Percentiles rank a stretch among this genome's conserved stretches.
phyloP scores from a whole-genome alignment of 2,329 filamentous ascomycete genomes.

The Trichoderma semiorbis region DNA sequence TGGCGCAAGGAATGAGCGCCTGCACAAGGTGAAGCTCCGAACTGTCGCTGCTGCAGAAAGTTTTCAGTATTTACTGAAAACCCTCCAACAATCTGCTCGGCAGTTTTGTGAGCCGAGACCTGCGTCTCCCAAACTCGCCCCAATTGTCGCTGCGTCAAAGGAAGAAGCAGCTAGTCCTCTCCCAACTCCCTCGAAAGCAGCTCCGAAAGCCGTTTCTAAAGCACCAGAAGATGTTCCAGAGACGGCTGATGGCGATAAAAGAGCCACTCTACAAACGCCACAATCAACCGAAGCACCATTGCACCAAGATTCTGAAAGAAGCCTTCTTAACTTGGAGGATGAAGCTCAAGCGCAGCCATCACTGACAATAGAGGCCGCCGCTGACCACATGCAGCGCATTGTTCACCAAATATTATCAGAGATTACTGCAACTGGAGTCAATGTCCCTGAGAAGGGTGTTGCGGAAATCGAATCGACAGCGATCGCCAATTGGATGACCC shows the following conservation, averaged over 20 bases:
- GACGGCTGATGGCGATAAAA: neutral
- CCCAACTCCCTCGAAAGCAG: neutral
- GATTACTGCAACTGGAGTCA: slow-evolving; percentile 14
- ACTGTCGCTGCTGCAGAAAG: slow-evolving; percentile 16
- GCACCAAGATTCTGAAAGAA: neutral
- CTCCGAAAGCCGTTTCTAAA: no score
- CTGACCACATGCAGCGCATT: slow-evolving; percentile 20
- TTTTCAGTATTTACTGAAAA: slow-evolving; percentile 20
- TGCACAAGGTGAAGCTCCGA: slow-evolving; percentile 24
- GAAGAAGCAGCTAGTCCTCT: neutral
- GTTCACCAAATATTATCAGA: slow-evolving; percentile 22
- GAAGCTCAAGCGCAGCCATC: neutral
- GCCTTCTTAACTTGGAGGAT: neutral
- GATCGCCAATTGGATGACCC: slow-evolving; percentile 26
- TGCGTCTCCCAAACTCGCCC: neutral
- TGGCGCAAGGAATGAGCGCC: neutral
- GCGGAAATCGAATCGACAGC: slow-evolving; percentile 27
- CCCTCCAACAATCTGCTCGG: slow-evolving; percentile 19
- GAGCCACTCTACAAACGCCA: neutral
- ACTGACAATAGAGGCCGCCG: slow-evolving; percentile 17
- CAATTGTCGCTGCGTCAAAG: neutral
- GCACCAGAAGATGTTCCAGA: neutral
- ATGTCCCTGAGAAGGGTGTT: slow-evolving; percentile 15
- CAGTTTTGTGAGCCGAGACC: neutral
- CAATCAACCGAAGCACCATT: neutral